phyloP scores from a whole-genome alignment of 2,329 filamentous ascomycete species.

The Ophiostoma triangulosporum region DNA sequence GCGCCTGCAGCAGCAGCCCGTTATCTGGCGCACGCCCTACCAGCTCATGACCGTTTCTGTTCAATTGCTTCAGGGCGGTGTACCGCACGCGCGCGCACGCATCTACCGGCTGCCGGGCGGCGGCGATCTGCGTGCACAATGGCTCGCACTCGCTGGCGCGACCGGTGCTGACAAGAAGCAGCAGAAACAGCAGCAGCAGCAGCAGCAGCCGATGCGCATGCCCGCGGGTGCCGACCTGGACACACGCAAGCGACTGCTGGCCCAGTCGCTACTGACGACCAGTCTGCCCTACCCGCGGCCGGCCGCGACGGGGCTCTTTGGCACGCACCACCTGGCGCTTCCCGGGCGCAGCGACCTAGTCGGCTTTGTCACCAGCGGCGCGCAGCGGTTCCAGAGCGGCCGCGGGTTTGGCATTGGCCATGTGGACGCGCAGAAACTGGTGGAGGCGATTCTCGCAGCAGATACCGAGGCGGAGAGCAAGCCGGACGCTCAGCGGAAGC shows the following conservation, averaged over 20 bases:
- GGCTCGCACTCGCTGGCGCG: conserved; percentile 43
- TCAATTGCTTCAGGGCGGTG: conserved; percentile 54
- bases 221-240: conserved; percentile 21
- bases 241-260: conserved; percentile 30
- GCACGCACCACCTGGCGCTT: conserved; percentile 47
- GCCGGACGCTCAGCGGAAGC: conserved; percentile 6
- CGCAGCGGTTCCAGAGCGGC: conserved; percentile 67
- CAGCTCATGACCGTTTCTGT: conserved; percentile 49
- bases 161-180: background rate
- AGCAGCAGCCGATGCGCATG: conserved; percentile 7
- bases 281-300: conserved; percentile 24
- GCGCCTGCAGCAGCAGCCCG: conserved; percentile 3
- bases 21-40: conserved; percentile 12
- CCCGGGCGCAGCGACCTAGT: conserved; percentile 65
- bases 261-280: conserved; percentile 32
- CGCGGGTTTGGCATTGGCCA: conserved; percentile 63
- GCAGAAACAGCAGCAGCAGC: background rate
- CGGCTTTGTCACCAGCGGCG: conserved; percentile 81
- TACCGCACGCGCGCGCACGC: conserved; percentile 57
- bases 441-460: conserved; percentile 23
- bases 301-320: conserved; percentile 23
- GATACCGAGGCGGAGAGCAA: background rate
- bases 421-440: conserved; percentile 38
- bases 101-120: conserved; percentile 67
- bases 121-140: conserved; percentile 45